A percentile compares a stretch with the other conserved stretches of the same genome.
Evolutionary conservation across 192 early-diverging fungal species (phyloP).

Genomic region (Chytriomyces sp.): DNA sequence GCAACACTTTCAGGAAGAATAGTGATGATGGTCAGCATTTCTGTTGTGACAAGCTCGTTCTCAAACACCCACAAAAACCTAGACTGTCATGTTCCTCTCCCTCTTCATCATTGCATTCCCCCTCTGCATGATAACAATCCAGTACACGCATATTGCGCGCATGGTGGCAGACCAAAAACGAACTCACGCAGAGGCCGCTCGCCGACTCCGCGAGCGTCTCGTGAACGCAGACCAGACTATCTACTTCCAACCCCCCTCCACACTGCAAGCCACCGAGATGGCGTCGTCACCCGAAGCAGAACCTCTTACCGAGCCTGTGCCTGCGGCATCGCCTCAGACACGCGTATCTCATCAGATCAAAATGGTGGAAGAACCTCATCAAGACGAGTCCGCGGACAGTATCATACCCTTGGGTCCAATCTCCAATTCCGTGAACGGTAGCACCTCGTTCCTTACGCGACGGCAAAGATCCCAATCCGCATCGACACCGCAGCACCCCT

Average conservation of each 20-base stretch:
- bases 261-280: too few relatives aligned
- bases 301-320: too few relatives aligned
- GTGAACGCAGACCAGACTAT: neutral
- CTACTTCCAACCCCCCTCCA: neutral
- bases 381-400: too few relatives aligned
- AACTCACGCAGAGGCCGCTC: conserved; percentile 2
- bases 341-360: too few relatives aligned
- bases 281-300: too few relatives aligned
- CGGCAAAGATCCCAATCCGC: neutral
- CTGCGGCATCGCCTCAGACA: too few relatives aligned
- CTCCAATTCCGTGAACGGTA: too few relatives aligned
- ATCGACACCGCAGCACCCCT: too few relatives aligned
- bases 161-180: neutral
- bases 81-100: conserved; percentile 22
- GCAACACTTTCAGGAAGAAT: conserved; percentile 27
- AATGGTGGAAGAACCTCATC: too few relatives aligned
- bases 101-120: conserved; percentile 41
- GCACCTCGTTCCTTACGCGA: too few relatives aligned
- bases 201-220: conserved; percentile 1
- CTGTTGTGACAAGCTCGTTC: neutral
- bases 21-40: conserved; percentile 19
- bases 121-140: conserved; percentile 46
- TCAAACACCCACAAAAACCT: neutral
- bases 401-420: too few relatives aligned
- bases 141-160: conserved; percentile 28